These are phyloP conservation scores for Bryoerythrophyllum caledonicum DNA, from an alignment of 225 moss, liverwort and hornwort species.

Conservation along the genomic window DNA sequence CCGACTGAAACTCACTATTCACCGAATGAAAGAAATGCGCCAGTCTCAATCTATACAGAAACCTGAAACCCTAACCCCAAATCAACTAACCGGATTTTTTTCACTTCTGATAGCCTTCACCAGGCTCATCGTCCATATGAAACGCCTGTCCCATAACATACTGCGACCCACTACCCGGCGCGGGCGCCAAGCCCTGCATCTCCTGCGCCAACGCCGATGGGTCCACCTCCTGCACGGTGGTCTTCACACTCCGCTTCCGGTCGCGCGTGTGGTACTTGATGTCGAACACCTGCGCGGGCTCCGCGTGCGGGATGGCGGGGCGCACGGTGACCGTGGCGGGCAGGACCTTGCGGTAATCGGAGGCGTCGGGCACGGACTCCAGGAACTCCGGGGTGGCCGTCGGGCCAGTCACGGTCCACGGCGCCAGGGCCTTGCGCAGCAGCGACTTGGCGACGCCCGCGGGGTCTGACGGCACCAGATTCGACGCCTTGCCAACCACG, in stretches of 20 bases:
- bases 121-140: slow-evolving; percentile 70
- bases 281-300: slow-evolving; percentile 74
- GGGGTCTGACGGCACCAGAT: slow-evolving; percentile 34
- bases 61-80: too few relatives aligned
- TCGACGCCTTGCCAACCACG: slow-evolving; percentile 15
- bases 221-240: slow-evolving; percentile 54
- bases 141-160: slow-evolving; percentile 69
- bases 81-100: too few relatives aligned
- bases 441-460: slow-evolving; percentile 43
- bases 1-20: too few relatives aligned
- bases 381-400: slow-evolving; percentile 62
- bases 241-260: slow-evolving; percentile 46
- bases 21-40: too few relatives aligned
- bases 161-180: slow-evolving; percentile 44
- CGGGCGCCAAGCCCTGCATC: slow-evolving; percentile 56
- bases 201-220: slow-evolving; percentile 42
- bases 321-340: slow-evolving; percentile 75
- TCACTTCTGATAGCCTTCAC: slow-evolving; percentile 73
- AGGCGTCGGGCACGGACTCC: slow-evolving; percentile 63
- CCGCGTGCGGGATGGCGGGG: slow-evolving; percentile 74
- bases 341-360: slow-evolving; percentile 57
- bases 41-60: too few relatives aligned
- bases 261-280: slow-evolving; percentile 93
- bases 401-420: slow-evolving; percentile 90
- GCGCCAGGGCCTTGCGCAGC: slow-evolving; percentile 46